These are phyloP conservation scores for Verticillium nubilum DNA, from an alignment of 2,329 filamentous ascomycete species.

Conservation along the genomic window DNA sequence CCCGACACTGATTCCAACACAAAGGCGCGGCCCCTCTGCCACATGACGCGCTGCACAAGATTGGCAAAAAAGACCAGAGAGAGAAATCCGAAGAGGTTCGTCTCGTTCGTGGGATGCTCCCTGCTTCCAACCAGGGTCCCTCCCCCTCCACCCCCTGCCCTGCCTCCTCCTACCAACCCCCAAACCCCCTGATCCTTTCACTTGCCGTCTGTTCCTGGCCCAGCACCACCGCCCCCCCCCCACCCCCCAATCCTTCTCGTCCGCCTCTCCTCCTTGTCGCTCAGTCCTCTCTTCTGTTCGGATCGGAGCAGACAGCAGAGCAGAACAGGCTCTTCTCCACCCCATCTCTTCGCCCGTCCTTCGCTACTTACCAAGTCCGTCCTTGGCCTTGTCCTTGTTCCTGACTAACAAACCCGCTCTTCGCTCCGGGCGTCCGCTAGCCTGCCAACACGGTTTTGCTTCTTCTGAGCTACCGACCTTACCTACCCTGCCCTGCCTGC, in stretches of 20 bases:
- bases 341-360: not conserved
- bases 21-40: not conserved
- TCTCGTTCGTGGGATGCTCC: conserved; percentile 10
- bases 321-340: not conserved
- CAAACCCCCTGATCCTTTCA: not conserved
- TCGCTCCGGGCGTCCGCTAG: not conserved
- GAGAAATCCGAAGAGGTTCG: conserved; percentile 8
- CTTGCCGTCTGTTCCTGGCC: not conserved
- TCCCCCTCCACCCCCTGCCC: not conserved
- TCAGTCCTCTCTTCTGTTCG: not conserved
- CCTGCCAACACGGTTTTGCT: not conserved
- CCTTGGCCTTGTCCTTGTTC: conserved; percentile 5
- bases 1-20: not conserved
- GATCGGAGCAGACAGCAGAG: not conserved
- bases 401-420: conserved; percentile 3
- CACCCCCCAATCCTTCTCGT: conserved; percentile 1
- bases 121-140: conserved; percentile 1
- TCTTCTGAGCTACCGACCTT: conserved; percentile 1
- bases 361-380: conserved; percentile 3
- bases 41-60: not conserved
- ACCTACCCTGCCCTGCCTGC: conserved; percentile 5
- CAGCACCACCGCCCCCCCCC: conserved; percentile 1
- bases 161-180: not conserved
- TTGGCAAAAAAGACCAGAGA: not conserved
- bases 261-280: not conserved